A percentile compares a stretch with the other conserved stretches of the same genome.
phyloP scores from a whole-genome alignment of 345 rosid species.

The Camelina hispida region DNA sequence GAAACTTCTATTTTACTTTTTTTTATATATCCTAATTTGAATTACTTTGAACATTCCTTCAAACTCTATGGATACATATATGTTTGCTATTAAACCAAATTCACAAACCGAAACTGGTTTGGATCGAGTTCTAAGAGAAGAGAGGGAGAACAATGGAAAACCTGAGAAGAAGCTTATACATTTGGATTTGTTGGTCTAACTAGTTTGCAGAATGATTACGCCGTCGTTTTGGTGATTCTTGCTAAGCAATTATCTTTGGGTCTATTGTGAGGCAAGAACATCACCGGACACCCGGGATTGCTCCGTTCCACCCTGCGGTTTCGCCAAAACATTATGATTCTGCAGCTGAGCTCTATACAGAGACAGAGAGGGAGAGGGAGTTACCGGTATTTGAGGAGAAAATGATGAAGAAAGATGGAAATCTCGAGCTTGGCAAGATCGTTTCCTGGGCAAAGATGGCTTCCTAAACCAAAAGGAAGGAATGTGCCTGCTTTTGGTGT shows the following conservation, averaged over 20 bases:
- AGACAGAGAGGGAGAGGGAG: neutral
- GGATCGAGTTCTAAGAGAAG: slow-evolving; percentile 11
- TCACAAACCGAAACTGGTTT: slow-evolving; percentile 21
- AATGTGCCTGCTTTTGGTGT: slow-evolving; percentile 68
- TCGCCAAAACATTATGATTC: slow-evolving; percentile 3
- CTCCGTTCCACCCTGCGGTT: slow-evolving; percentile 39
- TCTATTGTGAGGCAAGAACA: slow-evolving; percentile 46
- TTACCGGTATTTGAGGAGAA: slow-evolving; percentile 67
- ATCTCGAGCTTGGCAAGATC: slow-evolving; percentile 90
- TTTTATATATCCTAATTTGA: neutral
- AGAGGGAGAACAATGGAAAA: slow-evolving; percentile 17
- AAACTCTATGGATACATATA: neutral
- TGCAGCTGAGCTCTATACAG: neutral
- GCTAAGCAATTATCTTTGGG: slow-evolving; percentile 49
- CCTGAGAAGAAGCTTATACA: slow-evolving; percentile 18
- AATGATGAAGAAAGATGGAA: slow-evolving; percentile 76
- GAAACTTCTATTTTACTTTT: neutral
- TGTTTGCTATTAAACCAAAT: slow-evolving; percentile 7
- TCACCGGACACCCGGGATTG: slow-evolving; percentile 37
- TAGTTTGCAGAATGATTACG: slow-evolving; percentile 28
- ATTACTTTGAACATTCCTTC: neutral
- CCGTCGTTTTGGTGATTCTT: slow-evolving; percentile 41
- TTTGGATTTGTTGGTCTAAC: slow-evolving; percentile 7
- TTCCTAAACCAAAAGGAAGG: slow-evolving; percentile 90
- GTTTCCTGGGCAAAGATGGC: slow-evolving; percentile 84